These are phyloP conservation scores for Tuber brumale DNA, from an alignment of 495 filamentous ascomycete species.

Conservation along the genomic window DNA sequence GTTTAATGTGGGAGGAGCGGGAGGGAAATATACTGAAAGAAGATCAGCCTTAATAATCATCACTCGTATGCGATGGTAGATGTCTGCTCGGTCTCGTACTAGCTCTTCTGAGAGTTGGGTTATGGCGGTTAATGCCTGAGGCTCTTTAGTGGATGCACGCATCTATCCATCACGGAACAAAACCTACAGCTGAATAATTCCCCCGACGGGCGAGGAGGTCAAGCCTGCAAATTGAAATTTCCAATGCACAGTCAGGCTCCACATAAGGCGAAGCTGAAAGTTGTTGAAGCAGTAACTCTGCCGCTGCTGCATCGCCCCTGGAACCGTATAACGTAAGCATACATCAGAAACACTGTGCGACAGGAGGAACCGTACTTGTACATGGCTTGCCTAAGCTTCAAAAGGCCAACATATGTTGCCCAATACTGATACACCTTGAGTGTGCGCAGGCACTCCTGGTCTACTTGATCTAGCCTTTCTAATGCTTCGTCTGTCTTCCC, in stretches of 20 bases:
- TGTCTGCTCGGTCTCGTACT: conserved; percentile 64
- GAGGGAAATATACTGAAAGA: conserved; percentile 44
- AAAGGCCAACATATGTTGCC: conserved; percentile 62
- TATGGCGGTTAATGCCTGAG: conserved; percentile 57
- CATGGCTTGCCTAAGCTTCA: conserved; percentile 64
- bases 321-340: neutral
- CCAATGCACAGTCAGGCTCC: conserved; percentile 65
- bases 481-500: conserved; percentile 70
- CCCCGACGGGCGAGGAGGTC: conserved; percentile 61
- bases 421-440: conserved; percentile 76
- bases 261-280: conserved; percentile 50
- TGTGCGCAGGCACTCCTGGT: conserved; percentile 60
- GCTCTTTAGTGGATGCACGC: conserved; percentile 37
- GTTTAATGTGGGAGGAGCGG: neutral
- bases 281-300: conserved; percentile 58
- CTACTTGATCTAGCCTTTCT: conserved; percentile 58
- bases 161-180: neutral
- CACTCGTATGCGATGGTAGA: conserved; percentile 65
- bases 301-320: conserved; percentile 61
- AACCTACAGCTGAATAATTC: conserved; percentile 45
- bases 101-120: conserved; percentile 61
- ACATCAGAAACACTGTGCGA: conserved; percentile 9
- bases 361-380: conserved; percentile 48
- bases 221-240: conserved; percentile 63
- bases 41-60: conserved; percentile 71